Conservation (phyloP, 768 basidiomycete species). For the Boletus reticuloceps region DNA sequence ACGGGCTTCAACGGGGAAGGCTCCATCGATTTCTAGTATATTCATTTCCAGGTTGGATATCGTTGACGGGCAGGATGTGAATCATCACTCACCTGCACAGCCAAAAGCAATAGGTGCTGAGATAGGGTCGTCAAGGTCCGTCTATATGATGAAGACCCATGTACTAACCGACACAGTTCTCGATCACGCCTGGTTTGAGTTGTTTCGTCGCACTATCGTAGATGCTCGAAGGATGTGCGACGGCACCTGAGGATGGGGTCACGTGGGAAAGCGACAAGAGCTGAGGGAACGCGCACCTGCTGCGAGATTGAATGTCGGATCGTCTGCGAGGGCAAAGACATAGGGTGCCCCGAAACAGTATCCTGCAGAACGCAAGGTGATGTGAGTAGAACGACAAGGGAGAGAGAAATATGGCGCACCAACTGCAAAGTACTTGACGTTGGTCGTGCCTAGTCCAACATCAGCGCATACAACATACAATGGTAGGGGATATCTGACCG, state of each 20-base stretch:
- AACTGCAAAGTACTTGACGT: conserved; percentile 43
- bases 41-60: not conserved
- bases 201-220: conserved; percentile 13
- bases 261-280: not conserved
- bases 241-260: conserved; percentile 39
- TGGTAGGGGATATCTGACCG: conserved; percentile 32
- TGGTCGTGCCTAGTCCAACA: conserved; percentile 13
- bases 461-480: conserved; percentile 9
- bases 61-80: not conserved
- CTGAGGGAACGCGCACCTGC: conserved; percentile 37
- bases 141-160: not conserved
- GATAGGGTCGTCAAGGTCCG: not conserved
- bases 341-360: conserved; percentile 61
- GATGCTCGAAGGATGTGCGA: conserved; percentile 49
- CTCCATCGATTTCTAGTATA: conserved; percentile 47
- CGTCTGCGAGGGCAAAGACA: conserved; percentile 45
- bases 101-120: conserved; percentile 54
- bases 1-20: conserved; percentile 53
- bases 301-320: conserved; percentile 37
- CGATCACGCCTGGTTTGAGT: conserved; percentile 47
- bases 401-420: conserved; percentile 27
- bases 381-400: not conserved
- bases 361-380: conserved; percentile 30
- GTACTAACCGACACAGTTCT: conserved; percentile 44
- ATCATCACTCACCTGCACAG: conserved; percentile 45